Percentiles rank a stretch among this genome's conserved stretches.
phyloP scores from a whole-genome alignment of 768 basidiomycete species.

The Phylloporus sp. region DNA sequence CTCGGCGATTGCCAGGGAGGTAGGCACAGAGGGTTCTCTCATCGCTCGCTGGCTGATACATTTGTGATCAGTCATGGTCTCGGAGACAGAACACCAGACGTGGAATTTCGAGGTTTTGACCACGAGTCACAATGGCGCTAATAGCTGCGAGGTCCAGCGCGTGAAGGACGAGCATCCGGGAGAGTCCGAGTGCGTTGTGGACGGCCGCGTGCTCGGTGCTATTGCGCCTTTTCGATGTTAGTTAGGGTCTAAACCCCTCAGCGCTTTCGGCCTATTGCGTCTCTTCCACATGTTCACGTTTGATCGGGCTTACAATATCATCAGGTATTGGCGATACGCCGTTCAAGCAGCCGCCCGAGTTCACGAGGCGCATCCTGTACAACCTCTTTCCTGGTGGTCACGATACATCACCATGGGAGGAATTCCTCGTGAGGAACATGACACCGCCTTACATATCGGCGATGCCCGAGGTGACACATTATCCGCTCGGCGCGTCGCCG shows the following conservation, averaged over 20 bases:
- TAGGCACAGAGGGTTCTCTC: conserved; percentile 30
- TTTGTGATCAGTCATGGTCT: conserved; percentile 44
- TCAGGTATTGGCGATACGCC: conserved; percentile 65
- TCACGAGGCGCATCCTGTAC: conserved; percentile 61
- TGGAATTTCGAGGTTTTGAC: conserved; percentile 64
- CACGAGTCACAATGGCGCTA: conserved; percentile 66
- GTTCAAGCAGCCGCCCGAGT: conserved; percentile 68
- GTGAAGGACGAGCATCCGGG: conserved; percentile 61
- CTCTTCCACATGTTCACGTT: conserved; percentile 7
- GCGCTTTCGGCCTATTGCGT: conserved; percentile 3
- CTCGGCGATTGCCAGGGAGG: conserved; percentile 78
- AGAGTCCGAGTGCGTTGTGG: conserved; percentile 62
- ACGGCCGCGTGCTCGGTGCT: conserved; percentile 68
- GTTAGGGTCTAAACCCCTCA: conserved; percentile 33
- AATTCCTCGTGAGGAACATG: conserved; percentile 55
- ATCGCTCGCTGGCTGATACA: conserved; percentile 6
- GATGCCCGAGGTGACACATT: conserved; percentile 59
- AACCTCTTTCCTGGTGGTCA: conserved; percentile 60
- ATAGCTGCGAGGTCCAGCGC: conserved; percentile 59
- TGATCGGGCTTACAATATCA: conserved; percentile 7
- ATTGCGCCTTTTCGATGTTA: conserved; percentile 73
- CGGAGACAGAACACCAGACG: conserved; percentile 40
- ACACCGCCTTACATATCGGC: conserved; percentile 66
- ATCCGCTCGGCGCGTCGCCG: conserved; percentile 35
- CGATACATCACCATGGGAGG: conserved; percentile 60